phyloP scores from a whole-genome alignment of 2,329 filamentous ascomycete species.

The Scytalidium lignicola region DNA sequence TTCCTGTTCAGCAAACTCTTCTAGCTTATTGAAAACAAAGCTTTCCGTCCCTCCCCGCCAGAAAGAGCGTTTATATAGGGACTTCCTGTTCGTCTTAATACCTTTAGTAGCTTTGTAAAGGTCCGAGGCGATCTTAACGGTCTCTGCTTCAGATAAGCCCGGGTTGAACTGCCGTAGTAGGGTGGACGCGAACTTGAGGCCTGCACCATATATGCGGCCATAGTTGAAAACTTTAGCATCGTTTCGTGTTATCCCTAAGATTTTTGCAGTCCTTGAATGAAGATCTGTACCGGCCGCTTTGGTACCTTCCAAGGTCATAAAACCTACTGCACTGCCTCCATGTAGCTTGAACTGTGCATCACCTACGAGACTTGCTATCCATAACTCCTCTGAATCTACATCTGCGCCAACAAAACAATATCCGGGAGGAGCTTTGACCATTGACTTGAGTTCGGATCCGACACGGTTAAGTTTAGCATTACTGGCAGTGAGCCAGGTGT shows the following conservation, averaged over 20 bases:
- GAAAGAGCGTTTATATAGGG: conserved; percentile 69
- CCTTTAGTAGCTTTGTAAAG: conserved; percentile 91
- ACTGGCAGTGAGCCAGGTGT: conserved; percentile 96
- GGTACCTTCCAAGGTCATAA: conserved; percentile 97
- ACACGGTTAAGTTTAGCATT: conserved; percentile 96
- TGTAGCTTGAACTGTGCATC: conserved; percentile 94
- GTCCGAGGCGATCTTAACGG: conserved; percentile 67
- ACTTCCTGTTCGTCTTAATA: conserved; percentile 70
- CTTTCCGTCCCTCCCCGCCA: conserved; percentile 97
- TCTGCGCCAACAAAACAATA: conserved; percentile 95
- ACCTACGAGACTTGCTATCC: conserved; percentile 94
- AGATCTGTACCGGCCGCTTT: conserved; percentile 92
- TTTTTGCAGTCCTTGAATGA: conserved; percentile 87
- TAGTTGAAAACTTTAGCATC: conserved; percentile 99
- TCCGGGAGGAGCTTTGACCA: conserved; percentile 86
- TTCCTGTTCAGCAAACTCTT: conserved; percentile 96
- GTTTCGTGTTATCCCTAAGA: conserved; percentile 89
- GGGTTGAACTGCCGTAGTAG: conserved; percentile 93
- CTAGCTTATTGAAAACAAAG: conserved; percentile 96
- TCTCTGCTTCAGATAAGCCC: conserved; percentile 71
- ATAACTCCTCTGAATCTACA: conserved; percentile 94
- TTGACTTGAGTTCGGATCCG: conserved; percentile 93
- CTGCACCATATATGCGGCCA: conserved; percentile 96
- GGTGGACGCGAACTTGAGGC: conserved; percentile 85
- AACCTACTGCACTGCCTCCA: conserved; percentile 93